Conservation (phyloP, 1,284 basidiomycete species). For the Exobasidium cylindrosporum region DNA sequence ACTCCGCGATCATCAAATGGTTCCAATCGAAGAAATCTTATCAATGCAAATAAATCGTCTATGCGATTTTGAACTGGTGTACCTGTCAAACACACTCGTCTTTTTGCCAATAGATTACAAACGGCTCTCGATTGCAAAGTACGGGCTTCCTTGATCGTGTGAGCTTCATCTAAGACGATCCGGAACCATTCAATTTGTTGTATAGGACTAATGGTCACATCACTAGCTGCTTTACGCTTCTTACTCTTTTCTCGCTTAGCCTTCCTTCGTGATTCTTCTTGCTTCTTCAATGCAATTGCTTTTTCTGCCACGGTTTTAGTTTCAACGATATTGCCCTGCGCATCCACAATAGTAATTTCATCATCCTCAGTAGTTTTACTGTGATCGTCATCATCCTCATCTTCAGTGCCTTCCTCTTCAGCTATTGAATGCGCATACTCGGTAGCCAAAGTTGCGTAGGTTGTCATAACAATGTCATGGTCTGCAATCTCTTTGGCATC, state of each 20-base stretch:
- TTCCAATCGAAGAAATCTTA: conserved; percentile 88
- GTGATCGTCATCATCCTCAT: conserved; percentile 15
- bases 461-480: conserved; percentile 96
- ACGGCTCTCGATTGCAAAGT: conserved; percentile 92
- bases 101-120: conserved; percentile 88
- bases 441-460: conserved; percentile 89
- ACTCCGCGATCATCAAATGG: conserved; percentile 88
- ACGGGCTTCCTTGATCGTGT: conserved; percentile 91
- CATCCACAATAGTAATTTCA: conserved; percentile 67
- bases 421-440: conserved; percentile 82
- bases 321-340: conserved; percentile 59
- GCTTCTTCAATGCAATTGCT: not conserved
- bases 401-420: conserved; percentile 28
- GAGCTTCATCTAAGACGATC: conserved; percentile 95
- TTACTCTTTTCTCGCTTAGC: conserved; percentile 16
- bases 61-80: conserved; percentile 99
- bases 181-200: conserved; percentile 97
- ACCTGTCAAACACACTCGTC: conserved; percentile 88
- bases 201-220: conserved; percentile 60
- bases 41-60: conserved; percentile 92
- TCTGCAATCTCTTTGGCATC: conserved; percentile 81
- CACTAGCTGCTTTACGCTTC: conserved; percentile 42
- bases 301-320: conserved; percentile 4
- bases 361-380: conserved; percentile 58
- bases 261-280: conserved; percentile 7